These are phyloP conservation scores for Bolboschoenoplectus hybrid DNA, from an alignment of 202 grass and related monocot species.

Conservation along the genomic window DNA sequence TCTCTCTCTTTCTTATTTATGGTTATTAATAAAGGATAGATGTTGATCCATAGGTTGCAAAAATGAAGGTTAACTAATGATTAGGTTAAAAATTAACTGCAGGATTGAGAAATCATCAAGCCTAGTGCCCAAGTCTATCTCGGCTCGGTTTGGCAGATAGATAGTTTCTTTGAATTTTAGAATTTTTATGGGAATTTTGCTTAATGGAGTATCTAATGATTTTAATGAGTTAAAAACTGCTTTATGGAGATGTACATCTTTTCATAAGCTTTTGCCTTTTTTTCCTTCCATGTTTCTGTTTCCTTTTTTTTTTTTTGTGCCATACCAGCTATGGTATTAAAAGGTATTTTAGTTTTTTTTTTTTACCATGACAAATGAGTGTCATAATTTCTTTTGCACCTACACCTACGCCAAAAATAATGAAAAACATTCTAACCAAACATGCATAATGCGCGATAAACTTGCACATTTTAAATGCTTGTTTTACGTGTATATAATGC, in stretches of 20 bases:
- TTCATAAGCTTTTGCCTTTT: background rate
- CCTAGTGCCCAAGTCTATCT: slow-evolving; percentile 78
- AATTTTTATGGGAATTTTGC: background rate
- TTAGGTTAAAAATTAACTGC: background rate
- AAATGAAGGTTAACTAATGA: background rate
- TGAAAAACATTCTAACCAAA: too few species aligned
- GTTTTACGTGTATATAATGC: too few species aligned
- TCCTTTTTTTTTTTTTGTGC: background rate
- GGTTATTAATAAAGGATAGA: background rate
- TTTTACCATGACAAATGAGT: background rate
- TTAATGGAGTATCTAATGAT: background rate
- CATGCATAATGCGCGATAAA: too few species aligned
- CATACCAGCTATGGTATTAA: background rate
- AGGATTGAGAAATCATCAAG: slow-evolving; percentile 91
- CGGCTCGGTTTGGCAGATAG: slow-evolving; percentile 71
- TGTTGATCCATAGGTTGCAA: background rate
- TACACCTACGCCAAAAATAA: too few species aligned
- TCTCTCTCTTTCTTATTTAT: slow-evolving; percentile 16
- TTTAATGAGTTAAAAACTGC: slow-evolving; percentile 12
- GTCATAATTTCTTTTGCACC: too few species aligned
- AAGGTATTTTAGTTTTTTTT: background rate
- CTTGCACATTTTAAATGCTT: too few species aligned
- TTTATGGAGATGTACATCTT: background rate
- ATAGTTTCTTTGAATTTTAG: background rate
- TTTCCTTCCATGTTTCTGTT: background rate